A percentile compares a stretch with the other conserved stretches of the same genome.
phyloP scores from a whole-genome alignment of 169 alveolate species.

The Plasmodium gonderi region DNA sequence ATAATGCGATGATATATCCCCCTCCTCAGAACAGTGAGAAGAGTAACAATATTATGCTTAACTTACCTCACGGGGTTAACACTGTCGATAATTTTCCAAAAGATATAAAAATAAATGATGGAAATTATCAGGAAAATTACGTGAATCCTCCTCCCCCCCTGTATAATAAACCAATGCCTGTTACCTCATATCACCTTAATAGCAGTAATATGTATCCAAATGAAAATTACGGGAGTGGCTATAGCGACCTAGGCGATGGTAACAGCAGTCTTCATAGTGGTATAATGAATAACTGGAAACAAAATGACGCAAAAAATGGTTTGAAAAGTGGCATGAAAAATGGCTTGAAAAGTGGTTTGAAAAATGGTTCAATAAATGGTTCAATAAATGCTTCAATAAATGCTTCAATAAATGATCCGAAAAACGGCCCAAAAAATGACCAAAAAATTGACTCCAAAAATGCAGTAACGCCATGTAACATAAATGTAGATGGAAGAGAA shows the following conservation, averaged over 20 bases:
- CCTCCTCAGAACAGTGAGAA: not conserved
- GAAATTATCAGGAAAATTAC: not conserved
- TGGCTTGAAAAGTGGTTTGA: no score
- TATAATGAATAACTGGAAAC: no score
- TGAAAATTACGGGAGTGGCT: not conserved
- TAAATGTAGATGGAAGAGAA: conserved; percentile 80
- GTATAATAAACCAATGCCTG: not conserved
- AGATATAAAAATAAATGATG: conserved; percentile 2
- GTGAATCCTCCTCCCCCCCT: not conserved
- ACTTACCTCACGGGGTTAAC: not conserved
- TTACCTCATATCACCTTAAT: not conserved
- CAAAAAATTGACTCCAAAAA: not conserved
- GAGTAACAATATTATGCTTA: not conserved
- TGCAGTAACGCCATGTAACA: not conserved
- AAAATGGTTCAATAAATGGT: no score
- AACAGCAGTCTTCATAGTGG: not conserved
- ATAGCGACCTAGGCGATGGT: not conserved
- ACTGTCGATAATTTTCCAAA: not conserved
- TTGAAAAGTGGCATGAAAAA: no score
- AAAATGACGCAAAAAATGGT: no score
- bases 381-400: no score
- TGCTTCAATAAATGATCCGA: not conserved
- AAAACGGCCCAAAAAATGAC: not conserved
- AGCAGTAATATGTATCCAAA: not conserved
- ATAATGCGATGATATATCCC: not conserved